Percentiles rank a stretch among this genome's conserved stretches.
These are phyloP conservation scores for Pugionium dolabratum DNA, from an alignment of 345 rosid genomes.

Conservation along the genomic window DNA sequence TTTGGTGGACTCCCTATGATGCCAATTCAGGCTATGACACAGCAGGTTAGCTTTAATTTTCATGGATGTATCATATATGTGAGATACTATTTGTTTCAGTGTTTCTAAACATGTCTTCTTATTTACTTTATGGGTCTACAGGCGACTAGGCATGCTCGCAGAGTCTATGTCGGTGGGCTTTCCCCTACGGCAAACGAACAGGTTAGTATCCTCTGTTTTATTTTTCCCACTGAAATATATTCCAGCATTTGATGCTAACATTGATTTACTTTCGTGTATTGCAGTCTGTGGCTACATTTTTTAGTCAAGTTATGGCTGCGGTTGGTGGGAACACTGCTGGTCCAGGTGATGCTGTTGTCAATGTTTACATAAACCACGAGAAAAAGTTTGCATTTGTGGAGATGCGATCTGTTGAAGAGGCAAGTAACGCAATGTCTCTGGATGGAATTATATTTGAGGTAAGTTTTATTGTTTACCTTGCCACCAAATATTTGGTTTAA, in stretches of 20 bases:
- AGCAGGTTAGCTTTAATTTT: constrained; percentile 59
- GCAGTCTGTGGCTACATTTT: constrained; percentile 87
- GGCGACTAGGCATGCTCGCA: constrained; percentile 97
- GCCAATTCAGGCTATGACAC: constrained; percentile 98
- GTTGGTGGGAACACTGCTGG: constrained; percentile 97
- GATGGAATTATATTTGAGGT: constrained; percentile 96
- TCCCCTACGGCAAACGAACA: constrained; percentile 92
- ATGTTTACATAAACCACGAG: constrained; percentile 90
- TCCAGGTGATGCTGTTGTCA: constrained; percentile 97
- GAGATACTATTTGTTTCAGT: constrained; percentile 1
- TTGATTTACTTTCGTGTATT: constrained; percentile 32
- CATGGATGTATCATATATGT: constrained; percentile 1
- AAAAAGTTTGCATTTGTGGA: constrained; percentile 97
- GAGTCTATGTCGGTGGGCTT: constrained; percentile 97
- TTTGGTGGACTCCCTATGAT: constrained; percentile 77
- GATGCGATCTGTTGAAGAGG: constrained; percentile 98
- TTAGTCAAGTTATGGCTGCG: constrained; percentile 93
- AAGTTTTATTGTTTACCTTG: neutral
- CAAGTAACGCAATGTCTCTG: constrained; percentile 95
- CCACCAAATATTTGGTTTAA: neutral
- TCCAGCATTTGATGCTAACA: constrained; percentile 1
- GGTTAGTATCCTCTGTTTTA: constrained; percentile 41
- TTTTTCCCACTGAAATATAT: neutral
- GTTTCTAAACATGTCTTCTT: constrained; percentile 18
- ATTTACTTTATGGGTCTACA: constrained; percentile 32